Percentiles rank a stretch among this genome's conserved stretches.
phyloP scores from a whole-genome alignment of 352 stramenopile genomes.

The Hyaloperonospora brassicae region DNA sequence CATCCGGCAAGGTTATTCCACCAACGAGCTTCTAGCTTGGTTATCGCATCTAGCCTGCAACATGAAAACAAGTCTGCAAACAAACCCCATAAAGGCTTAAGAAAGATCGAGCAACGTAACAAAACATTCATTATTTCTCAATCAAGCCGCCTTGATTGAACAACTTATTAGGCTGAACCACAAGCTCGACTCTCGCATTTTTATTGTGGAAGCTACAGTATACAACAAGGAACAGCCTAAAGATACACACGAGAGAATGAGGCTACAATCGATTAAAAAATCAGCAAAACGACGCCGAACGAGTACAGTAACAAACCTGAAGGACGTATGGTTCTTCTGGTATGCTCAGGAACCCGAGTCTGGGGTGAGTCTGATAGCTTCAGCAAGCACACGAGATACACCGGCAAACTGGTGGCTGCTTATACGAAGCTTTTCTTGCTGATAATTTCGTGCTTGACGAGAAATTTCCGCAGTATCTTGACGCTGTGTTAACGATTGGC shows the following conservation, averaged over 20 bases:
- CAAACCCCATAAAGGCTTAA: neutral
- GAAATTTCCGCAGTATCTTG: neutral
- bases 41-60: neutral
- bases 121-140: slow-evolving; percentile 1
- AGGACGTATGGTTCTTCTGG: slow-evolving; percentile 8
- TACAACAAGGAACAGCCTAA: slow-evolving; percentile 1
- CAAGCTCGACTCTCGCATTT: neutral
- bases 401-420: neutral
- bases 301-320: neutral
- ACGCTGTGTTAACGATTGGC: neutral
- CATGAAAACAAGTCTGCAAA: neutral
- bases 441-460: slow-evolving; percentile 1
- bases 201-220: neutral
- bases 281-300: slow-evolving; percentile 4
- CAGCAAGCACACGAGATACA: slow-evolving; percentile 8
- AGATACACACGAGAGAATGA: neutral
- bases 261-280: neutral
- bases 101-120: neutral
- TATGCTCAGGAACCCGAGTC: slow-evolving; percentile 8
- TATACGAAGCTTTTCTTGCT: slow-evolving; percentile 2
- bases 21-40: slow-evolving; percentile 1
- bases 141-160: slow-evolving; percentile 8
- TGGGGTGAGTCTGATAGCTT: slow-evolving; percentile 1
- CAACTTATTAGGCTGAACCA: slow-evolving; percentile 7
- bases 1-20: neutral